phyloP scores from a whole-genome alignment of 2,329 filamentous ascomycete genomes.

The Penicillium sp. region DNA sequence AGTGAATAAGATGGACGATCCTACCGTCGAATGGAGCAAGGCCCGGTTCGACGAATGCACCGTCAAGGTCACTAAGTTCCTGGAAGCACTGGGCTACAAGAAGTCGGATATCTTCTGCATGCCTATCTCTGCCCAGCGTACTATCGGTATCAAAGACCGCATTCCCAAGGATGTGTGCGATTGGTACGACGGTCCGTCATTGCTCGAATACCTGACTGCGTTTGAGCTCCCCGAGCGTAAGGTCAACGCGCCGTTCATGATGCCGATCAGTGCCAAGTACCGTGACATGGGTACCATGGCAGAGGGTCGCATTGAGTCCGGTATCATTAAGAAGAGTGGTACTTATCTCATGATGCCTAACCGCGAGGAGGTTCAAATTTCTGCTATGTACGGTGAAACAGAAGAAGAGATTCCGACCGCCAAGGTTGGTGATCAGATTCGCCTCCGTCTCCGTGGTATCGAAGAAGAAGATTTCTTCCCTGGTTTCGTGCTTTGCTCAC shows the following conservation, averaged over 20 bases:
- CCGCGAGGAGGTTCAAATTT: slow-evolving; percentile 73
- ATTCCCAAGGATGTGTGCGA: slow-evolving; percentile 72
- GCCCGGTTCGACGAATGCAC: slow-evolving; percentile 91
- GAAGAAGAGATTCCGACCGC: slow-evolving; percentile 84
- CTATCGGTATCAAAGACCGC: slow-evolving; percentile 82
- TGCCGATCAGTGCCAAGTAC: slow-evolving; percentile 96
- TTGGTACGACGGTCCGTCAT: slow-evolving; percentile 86
- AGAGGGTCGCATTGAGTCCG: slow-evolving; percentile 95
- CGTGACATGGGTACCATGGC: slow-evolving; percentile 96
- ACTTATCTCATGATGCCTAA: slow-evolving; percentile 94
- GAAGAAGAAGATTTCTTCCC: slow-evolving; percentile 97
- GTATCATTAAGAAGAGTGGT: slow-evolving; percentile 87
- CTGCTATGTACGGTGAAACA: slow-evolving; percentile 89
- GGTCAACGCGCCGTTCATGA: slow-evolving; percentile 98
- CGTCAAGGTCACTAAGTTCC: slow-evolving; percentile 79
- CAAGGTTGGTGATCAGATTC: slow-evolving; percentile 92
- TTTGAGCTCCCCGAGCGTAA: slow-evolving; percentile 95
- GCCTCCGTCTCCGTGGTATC: slow-evolving; percentile 85
- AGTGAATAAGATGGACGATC: slow-evolving; percentile 74
- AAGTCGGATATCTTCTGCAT: slow-evolving; percentile 94
- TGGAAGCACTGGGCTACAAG: slow-evolving; percentile 93
- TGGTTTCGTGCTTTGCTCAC: slow-evolving; percentile 93
- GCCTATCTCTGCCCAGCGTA: slow-evolving; percentile 89
- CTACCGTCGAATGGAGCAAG: slow-evolving; percentile 93
- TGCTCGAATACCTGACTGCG: slow-evolving; percentile 91